Conservation (phyloP, 495 filamentous ascomycete genomes). For the Podospora pseudocomata region DNA sequence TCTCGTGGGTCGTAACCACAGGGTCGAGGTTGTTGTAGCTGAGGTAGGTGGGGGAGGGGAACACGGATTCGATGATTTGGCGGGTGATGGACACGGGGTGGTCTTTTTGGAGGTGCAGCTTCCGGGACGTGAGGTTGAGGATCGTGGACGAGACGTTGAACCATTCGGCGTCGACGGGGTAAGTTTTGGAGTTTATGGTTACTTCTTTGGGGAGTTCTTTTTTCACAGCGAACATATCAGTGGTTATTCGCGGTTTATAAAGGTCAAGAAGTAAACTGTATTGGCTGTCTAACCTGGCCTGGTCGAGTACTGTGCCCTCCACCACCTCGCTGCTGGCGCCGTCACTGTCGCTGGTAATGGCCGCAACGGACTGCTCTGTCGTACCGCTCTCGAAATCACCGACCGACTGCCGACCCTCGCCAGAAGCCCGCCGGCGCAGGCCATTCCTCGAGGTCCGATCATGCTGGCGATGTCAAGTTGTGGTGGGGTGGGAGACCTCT, state of each 20-base stretch:
- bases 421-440: constrained; percentile 9
- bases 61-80: constrained; percentile 85
- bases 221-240: neutral
- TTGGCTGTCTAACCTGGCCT: constrained; percentile 1
- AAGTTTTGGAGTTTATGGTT: constrained; percentile 58
- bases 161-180: constrained; percentile 69
- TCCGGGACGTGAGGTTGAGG: constrained; percentile 64
- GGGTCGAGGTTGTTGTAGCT: constrained; percentile 75
- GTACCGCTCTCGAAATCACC: constrained; percentile 7
- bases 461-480: constrained; percentile 12
- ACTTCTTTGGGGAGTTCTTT: constrained; percentile 12
- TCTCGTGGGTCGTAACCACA: constrained; percentile 79
- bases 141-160: constrained; percentile 79
- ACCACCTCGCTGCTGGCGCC: neutral
- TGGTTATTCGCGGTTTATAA: neutral
- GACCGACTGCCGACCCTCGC: constrained; percentile 7
- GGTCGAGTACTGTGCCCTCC: constrained; percentile 5
- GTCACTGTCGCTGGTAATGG: neutral
- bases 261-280: too few species aligned
- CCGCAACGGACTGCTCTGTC: constrained; percentile 8
- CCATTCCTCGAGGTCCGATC: constrained; percentile 21
- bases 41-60: constrained; percentile 67
- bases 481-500: constrained; percentile 16
- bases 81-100: constrained; percentile 91
- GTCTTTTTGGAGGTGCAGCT: constrained; percentile 78